Base-by-base conservation (phyloP, 345 rosid species). In the Populus alba region DNA sequence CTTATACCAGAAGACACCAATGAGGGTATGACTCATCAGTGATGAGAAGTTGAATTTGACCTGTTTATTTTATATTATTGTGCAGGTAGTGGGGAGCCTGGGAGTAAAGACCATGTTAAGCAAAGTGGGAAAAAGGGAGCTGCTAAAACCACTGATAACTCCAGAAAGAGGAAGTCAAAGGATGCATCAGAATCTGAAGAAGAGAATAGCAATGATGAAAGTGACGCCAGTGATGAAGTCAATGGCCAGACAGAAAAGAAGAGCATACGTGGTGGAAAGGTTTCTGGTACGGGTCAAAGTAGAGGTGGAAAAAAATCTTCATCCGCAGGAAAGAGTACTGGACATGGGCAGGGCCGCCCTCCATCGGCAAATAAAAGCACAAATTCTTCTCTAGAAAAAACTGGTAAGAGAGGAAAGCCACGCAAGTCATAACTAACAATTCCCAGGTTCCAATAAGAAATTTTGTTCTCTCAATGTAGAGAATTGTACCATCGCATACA, bases 351-450 rank as follows among this genome's bases (percentile, higher is more conserved):
- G 11, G 90, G 89, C 57, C 83, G 81, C 35, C 45, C 81, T 3
- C 23, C 87, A n/a, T 38, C 85, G 2, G 79, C 89, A 8, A 81
- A 75, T 68, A 88, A 86, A 69, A 81, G 79, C 39, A 59, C 83
- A 11, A 79, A 38, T 67, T 27, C 93, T 77, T 61, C 89, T 7
- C 82, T 69, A 68, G 89, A 25, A 5, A 91, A 87, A 82, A 41
- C 85, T 4, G 92, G 94, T 20, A 91, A 80, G 85, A 87, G 94
- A 83, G 97, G 98, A 75, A 87, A 98, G 77, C 94, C 95, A 12
- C 89, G 94, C 3, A 92, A 88, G 90, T 75, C 89, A 4, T 93
- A 65, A 80, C 71, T 59, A 27, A 11, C 25, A 3, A 55, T 3
- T 23, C 66, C 15, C 20, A 35, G 2, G 9, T 3, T 17, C 66